Evolutionary conservation across 495 filamentous ascomycete genomes (phyloP), one percentile per base, ranked within the genome.

Genomic region (Hypoxylon subgilvum): DNA sequence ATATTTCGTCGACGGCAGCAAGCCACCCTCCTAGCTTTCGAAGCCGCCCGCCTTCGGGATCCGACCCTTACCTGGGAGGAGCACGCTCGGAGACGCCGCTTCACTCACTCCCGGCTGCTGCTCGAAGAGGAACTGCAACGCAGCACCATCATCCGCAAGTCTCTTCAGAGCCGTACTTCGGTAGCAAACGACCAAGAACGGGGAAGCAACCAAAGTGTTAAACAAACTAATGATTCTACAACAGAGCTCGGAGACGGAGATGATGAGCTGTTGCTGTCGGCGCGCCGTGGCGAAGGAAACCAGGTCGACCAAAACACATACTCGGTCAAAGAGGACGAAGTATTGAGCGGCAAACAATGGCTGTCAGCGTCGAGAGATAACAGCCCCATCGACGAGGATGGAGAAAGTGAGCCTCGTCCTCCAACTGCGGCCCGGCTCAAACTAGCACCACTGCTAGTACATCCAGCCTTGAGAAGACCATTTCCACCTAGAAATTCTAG

Each of bases 21-120:
- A 4, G 22, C 32, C 22, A 22, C 41, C 16, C 7, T 39, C 22
- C 30, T 12, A 6, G 41, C 41, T 13, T 55, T 55, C 17, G 41
- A 55, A 23, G 40, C 51, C 8, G 51, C 51, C 6, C 51, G 51
- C 9, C 32, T 45, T 2, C 51, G 51, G 16, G 32, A 55, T 12
- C 51, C 51, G 12, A 46, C 40, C 8, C 8, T 55, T 1, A 55
- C 41, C 2, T 55, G 51, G 51, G 51, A 55, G 6, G 31, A 46
- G n/a, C 42, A 55, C 16, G 22, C 23, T 6, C 30, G 31, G 32
- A 45, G 32, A 13, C 41, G 41, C 13, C 51, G 51, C 0, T 31
- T 55, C 31, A 55, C 51, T 4, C 30, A 12, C 6, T 55, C 51
- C 12, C 30, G 51, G 22, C 32, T 55, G 9, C 6, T 55, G 4